Evolutionary conservation across 768 basidiomycete genomes (phyloP).

Genomic region (Suillus subalutaceus): DNA sequence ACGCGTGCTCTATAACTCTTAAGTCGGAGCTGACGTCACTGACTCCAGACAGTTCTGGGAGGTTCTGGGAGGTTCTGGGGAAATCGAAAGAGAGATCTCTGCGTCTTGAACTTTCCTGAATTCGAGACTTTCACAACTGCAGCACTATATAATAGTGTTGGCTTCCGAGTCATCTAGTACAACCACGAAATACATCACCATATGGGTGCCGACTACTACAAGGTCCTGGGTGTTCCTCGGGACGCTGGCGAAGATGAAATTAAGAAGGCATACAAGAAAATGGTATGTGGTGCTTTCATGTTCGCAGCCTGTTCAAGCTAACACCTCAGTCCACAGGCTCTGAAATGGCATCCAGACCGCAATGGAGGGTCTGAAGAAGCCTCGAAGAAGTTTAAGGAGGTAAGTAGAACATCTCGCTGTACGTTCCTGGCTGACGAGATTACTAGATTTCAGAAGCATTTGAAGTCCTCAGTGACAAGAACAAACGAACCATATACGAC

Average conservation of each 20-base stretch:
- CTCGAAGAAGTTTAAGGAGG: constrained; percentile 91
- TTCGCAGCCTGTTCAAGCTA: constrained; percentile 11
- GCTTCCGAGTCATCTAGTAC: background rate
- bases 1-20: background rate
- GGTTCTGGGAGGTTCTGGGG: constrained; percentile 40
- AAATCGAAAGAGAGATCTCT: background rate
- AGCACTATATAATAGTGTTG: constrained; percentile 13
- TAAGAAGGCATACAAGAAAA: constrained; percentile 95
- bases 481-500: constrained; percentile 86
- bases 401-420: constrained; percentile 28
- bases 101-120: constrained; percentile 5
- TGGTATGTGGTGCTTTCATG: constrained; percentile 48
- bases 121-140: background rate
- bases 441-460: constrained; percentile 89
- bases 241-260: constrained; percentile 82
- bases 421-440: background rate
- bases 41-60: constrained; percentile 35
- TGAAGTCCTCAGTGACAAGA: constrained; percentile 88
- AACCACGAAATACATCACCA: constrained; percentile 13
- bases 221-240: constrained; percentile 72
- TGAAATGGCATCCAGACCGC: constrained; percentile 96
- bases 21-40: constrained; percentile 30
- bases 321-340: constrained; percentile 51
- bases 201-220: constrained; percentile 93
- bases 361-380: constrained; percentile 87